A percentile compares a stretch with the other conserved stretches of the same genome.
Conservation (phyloP, 805 yeast species). For the Ogataea paraovalis region DNA sequence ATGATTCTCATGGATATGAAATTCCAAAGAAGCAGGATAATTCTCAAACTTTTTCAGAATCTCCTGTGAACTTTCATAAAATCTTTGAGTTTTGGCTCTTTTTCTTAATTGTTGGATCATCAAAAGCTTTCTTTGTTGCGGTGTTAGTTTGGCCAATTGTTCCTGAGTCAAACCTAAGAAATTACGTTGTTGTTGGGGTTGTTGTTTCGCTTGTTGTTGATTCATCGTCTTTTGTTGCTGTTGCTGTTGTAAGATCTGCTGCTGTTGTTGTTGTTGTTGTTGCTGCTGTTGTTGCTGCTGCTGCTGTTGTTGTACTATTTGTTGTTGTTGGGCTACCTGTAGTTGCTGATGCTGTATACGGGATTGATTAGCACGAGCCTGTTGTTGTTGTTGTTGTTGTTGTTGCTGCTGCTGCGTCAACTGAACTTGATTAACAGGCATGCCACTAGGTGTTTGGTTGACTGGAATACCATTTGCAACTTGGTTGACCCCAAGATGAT, state of each 20-base stretch:
- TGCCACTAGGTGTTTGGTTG: background rate
- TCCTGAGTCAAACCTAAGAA: conserved; percentile 26
- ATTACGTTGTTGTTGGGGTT: conserved; percentile 16
- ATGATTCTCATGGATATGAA: conserved; percentile 89
- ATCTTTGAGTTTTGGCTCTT: conserved; percentile 47
- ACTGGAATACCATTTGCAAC: conserved; percentile 3
- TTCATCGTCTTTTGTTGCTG: conserved; percentile 13
- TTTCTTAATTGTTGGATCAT: conserved; percentile 40
- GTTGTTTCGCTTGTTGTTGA: conserved; percentile 11
- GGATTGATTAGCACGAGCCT: no score
- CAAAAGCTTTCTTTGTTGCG: conserved; percentile 39
- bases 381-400: no score
- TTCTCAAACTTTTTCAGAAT: conserved; percentile 72
- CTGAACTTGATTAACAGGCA: conserved; percentile 1
- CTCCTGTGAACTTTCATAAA: conserved; percentile 68
- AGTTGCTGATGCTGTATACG: background rate
- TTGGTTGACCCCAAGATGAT: conserved; percentile 5
- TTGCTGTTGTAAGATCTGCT: conserved; percentile 1
- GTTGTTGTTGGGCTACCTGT: background rate
- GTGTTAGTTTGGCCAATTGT: conserved; percentile 32
- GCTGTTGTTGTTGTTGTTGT: conserved; percentile 20
- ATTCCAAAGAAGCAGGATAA: conserved; percentile 75
- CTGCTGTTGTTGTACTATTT: conserved; percentile 10
- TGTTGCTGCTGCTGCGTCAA: conserved; percentile 2
- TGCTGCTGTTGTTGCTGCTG: conserved; percentile 12